Conservation (phyloP, 306 rosid genomes). For the Inga laurina region DNA sequence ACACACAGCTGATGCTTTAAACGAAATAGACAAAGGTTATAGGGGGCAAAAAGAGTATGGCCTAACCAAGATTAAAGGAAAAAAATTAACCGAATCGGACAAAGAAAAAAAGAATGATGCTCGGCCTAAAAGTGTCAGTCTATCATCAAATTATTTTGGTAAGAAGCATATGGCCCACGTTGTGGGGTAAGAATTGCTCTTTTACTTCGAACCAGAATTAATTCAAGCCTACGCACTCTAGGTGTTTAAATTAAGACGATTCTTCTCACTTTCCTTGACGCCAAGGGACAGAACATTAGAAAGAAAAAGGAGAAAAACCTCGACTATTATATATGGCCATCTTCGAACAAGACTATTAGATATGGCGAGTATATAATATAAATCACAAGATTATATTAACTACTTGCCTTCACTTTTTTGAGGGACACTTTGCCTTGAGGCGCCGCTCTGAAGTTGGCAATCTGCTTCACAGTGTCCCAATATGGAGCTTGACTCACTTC, state of each 20-base stretch:
- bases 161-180: not conserved
- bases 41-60: not conserved
- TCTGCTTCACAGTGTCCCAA: not conserved
- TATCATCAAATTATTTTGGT: not conserved
- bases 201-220: not conserved
- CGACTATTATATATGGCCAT: not conserved
- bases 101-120: not conserved
- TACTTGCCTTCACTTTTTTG: not conserved
- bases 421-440: not conserved
- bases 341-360: not conserved
- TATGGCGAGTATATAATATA: not conserved
- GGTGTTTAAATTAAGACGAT: not conserved
- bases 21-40: not conserved
- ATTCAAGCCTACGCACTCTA: not conserved
- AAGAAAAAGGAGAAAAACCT: conserved; percentile 14
- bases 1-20: not conserved
- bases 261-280: conserved; percentile 4
- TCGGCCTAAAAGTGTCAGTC: not conserved
- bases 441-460: not conserved
- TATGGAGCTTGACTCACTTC: conserved; percentile 1
- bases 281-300: conserved; percentile 20
- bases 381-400: not conserved
- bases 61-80: not conserved
- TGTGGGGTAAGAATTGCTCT: not conserved
- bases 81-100: not conserved